Evolutionary conservation across 495 filamentous ascomycete species (phyloP), one percentile per base, ranked within the genome.

Genomic region (Trypethelium eluteriae): DNA sequence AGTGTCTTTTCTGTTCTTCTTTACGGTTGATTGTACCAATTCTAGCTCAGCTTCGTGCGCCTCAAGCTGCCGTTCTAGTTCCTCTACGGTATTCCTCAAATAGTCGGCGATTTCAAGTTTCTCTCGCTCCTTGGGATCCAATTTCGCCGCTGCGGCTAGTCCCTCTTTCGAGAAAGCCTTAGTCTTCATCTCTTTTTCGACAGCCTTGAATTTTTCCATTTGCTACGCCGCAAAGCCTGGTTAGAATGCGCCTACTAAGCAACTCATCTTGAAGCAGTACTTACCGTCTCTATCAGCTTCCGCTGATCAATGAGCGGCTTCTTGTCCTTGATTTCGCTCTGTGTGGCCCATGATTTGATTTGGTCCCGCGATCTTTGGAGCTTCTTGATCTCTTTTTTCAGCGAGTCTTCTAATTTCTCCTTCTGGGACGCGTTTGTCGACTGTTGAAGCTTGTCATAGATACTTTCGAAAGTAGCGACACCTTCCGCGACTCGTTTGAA

Each of bases 161-260:
- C 94, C 94, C 78, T 97, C 95, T 82, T 98, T 98, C 47, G 95
- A 98, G 77, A 96, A 98, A 66, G 94, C 93, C 78, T 98, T 98
- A 61, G 94, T 98, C 81, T 98, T 98, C 93, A 98, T 98, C 76
- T 96, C 94, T 81, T 98, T 98, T 79, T 98, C 94, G n/a, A 98
- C 94, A 35, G 92, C 93, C 82, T 98, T 98, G 85, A 98, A 98
- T 72, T 90, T 90, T 79, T 98, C 94, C 94, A 98, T 98, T 87
- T 96, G 91, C 95, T 97, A 79, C 72, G 76, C 67, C 76, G 63
- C 39, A 63, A n/a, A 41, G 36, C 63, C n/a, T 56, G 56, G 35
- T 65, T 18, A 64, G 44, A 61, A 12, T n/a, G 36, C 2, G 56
- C 67, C 50, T 68, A 64, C 59, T 32, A 66, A 12, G 16, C 38